Evolutionary conservation across 1,284 basidiomycete species (phyloP).

Genomic region (Moesziomyces antarcticus): DNA sequence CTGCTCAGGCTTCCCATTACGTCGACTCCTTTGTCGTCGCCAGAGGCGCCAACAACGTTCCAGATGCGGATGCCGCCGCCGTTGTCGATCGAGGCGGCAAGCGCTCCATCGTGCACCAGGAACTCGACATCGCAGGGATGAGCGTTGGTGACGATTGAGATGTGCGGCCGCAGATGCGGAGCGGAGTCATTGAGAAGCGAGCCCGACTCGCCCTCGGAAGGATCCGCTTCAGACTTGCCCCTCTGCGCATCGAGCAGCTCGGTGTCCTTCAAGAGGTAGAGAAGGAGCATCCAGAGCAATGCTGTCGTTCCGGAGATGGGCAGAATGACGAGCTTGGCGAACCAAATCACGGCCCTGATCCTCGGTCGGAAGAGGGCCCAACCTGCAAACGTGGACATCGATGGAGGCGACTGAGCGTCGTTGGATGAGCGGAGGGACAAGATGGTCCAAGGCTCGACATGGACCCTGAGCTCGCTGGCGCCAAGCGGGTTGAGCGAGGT

Average conservation of each 20-base stretch:
- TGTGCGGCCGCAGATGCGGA: slow-evolving; percentile 69
- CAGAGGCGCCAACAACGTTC: slow-evolving; percentile 2
- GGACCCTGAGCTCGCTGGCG: slow-evolving; percentile 78
- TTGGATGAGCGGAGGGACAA: slow-evolving; percentile 74
- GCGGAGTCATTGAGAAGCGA: slow-evolving; percentile 56
- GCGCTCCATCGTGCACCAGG: slow-evolving; percentile 77
- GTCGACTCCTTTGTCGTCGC: slow-evolving; percentile 3
- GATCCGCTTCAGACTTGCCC: slow-evolving; percentile 69
- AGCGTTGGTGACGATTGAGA: slow-evolving; percentile 79
- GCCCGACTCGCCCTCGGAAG: slow-evolving; percentile 32
- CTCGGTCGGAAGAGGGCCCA: slow-evolving; percentile 67
- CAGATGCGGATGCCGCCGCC: slow-evolving; percentile 69
- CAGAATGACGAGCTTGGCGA: slow-evolving; percentile 82
- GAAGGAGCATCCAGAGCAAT: slow-evolving; percentile 79
- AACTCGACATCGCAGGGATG: slow-evolving; percentile 84
- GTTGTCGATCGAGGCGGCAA: slow-evolving; percentile 80
- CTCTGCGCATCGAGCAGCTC: slow-evolving; percentile 87
- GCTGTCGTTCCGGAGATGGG: slow-evolving; percentile 84
- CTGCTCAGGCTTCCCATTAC: slow-evolving; percentile 12
- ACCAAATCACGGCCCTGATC: slow-evolving; percentile 74
- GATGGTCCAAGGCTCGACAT: slow-evolving; percentile 81
- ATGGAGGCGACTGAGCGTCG: slow-evolving; percentile 45
- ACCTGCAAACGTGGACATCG: slow-evolving; percentile 66
- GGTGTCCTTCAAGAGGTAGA: slow-evolving; percentile 91
- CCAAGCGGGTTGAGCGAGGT: slow-evolving; percentile 80